A percentile compares a stretch with the other conserved stretches of the same genome.
phyloP scores from a whole-genome alignment of 768 basidiomycete species.

The Thelephora aurantiotincta region DNA sequence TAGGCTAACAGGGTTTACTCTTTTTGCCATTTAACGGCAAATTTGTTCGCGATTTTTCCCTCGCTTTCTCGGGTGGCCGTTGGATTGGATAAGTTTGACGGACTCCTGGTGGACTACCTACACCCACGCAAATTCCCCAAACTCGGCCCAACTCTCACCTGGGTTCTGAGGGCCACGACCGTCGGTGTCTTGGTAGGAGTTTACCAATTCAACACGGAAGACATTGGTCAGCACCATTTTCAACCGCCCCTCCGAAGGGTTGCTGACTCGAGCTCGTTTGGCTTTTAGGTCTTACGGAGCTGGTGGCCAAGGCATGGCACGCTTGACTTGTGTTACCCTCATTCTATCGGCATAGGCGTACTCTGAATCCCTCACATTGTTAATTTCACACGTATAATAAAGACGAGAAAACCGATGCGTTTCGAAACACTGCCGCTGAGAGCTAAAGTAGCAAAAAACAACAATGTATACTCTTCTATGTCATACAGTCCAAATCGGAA shows the following conservation, averaged over 20 bases:
- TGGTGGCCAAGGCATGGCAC: slow-evolving; percentile 71
- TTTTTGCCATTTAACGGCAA: neutral
- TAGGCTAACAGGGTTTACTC: too few species aligned
- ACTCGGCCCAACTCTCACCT: slow-evolving; percentile 52
- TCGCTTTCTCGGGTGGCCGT: neutral
- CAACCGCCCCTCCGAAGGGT: neutral
- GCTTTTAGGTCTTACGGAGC: slow-evolving; percentile 64
- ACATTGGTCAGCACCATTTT: slow-evolving; percentile 59
- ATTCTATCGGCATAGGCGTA: too few species aligned
- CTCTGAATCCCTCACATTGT: too few species aligned
- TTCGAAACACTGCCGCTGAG: too few species aligned
- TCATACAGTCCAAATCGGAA: too few species aligned
- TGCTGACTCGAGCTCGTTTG: slow-evolving; percentile 9
- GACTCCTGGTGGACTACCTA: slow-evolving; percentile 74
- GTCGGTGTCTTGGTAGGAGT: slow-evolving; percentile 77
- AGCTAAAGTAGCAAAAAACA: too few species aligned
- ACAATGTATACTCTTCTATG: too few species aligned
- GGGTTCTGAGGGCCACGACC: slow-evolving; percentile 68
- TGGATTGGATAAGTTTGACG: slow-evolving; percentile 50
- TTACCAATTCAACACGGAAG: slow-evolving; percentile 98
- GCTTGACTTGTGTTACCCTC: slow-evolving; percentile 30
- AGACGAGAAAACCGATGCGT: too few species aligned
- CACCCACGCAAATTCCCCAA: slow-evolving; percentile 90
- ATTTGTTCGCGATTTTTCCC: neutral
- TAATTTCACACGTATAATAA: too few species aligned